Evolutionary conservation across 202 grass and related monocot genomes (phyloP), one percentile per base, ranked within the genome.

Genomic region (Sporobolus alterniflorus): DNA sequence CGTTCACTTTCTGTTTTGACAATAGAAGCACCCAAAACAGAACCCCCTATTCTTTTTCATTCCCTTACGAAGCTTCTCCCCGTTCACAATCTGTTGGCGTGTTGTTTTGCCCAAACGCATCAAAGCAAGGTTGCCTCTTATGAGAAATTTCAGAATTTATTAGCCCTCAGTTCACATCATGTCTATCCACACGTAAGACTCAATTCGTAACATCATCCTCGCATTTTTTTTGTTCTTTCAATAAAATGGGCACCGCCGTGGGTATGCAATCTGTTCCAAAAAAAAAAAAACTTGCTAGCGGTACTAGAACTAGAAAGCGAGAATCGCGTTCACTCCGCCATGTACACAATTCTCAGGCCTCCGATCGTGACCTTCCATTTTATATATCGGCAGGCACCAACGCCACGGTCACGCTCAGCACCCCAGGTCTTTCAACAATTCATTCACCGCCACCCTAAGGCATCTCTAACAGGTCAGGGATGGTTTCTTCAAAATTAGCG

Each of bases 321-420:
- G n/a, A n/a, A n/a, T n/a, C n/a, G n/a, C n/a, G n/a, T n/a, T 92
- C 76, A 93, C 55, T 86, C 87, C 0, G 26, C 10, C 11, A 86
- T 74, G 42, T 73, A 56, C 14, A 28, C 67, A 42, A 92, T 90
- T 54, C 26, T 84, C 6, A 95, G 42, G 7, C 90, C 88, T 26
- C 76, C 85, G 11, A 92, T 74, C 40, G 75, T 89, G 18, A 88
- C 88, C 67, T 72, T 94, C 4, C 91, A 89, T 12, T 7, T 16
- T 55, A 77, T n/a, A n/a, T n/a, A n/a, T n/a, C n/a, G n/a, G n/a
- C 87, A 0, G 91, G 94, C 39, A 94, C 87, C 60, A 97, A 25
- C 32, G 91, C 94, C 22, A 94, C 89, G 3, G 76, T 64, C 5
- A 94, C 78, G 18, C 3, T 84, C 79, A 0, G 87, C 91, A 0